phyloP scores from a whole-genome alignment of 495 filamentous ascomycete species.

The Pyronema domesticum region DNA sequence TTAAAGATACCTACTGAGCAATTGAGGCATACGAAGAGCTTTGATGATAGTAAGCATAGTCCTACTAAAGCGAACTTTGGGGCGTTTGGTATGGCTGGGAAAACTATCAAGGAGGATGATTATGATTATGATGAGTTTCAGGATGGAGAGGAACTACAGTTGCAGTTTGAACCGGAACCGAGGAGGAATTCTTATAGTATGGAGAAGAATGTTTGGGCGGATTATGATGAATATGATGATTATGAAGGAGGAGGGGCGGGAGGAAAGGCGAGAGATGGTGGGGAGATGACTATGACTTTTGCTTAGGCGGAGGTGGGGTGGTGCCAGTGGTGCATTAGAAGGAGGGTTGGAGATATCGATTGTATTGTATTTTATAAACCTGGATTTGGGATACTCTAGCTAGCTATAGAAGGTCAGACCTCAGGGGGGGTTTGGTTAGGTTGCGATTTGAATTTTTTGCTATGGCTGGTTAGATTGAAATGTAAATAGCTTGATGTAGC shows the following conservation, averaged over 20 bases:
- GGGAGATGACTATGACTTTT: slow-evolving; percentile 68
- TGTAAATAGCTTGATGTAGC: no score
- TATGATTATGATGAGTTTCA: slow-evolving; percentile 5
- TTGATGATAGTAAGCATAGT: slow-evolving; percentile 1
- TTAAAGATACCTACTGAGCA: slow-evolving; percentile 19
- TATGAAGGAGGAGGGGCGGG: slow-evolving; percentile 31
- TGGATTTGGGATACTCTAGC: no score
- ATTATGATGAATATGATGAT: slow-evolving; percentile 60
- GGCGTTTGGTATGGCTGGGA: no score
- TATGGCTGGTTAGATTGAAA: no score
- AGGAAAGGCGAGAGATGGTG: slow-evolving; percentile 37
- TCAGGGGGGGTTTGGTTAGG: no score
- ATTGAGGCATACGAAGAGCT: slow-evolving; percentile 35
- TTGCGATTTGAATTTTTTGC: no score
- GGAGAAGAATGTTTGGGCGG: slow-evolving; percentile 67
- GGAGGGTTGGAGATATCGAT: no score
- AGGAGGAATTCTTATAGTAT: no score
- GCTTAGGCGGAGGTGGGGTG: slow-evolving; percentile 25
- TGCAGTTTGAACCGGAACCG: background rate
- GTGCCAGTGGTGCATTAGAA: background rate
- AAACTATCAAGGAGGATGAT: background rate
- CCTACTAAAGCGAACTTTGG: no score
- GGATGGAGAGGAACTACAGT: background rate
- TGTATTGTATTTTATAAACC: no score
- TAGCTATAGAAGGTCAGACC: no score